phyloP scores from a whole-genome alignment of 2,329 filamentous ascomycete genomes.

The Microsporum ferrugineum region DNA sequence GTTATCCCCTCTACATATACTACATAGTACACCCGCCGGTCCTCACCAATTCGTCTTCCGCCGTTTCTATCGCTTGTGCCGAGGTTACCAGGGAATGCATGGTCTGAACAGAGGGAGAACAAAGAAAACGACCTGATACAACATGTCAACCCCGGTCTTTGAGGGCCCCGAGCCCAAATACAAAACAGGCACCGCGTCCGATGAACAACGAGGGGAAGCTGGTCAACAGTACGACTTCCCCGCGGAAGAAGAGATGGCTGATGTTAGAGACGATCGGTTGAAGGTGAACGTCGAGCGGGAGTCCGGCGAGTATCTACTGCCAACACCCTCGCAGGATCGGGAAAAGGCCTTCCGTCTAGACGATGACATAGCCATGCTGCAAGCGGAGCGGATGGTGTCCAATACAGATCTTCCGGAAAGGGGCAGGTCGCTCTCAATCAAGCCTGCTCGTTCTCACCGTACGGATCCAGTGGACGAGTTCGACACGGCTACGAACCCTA shows the following conservation, averaged over 20 bases:
- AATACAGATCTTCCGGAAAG: slow-evolving; percentile 24
- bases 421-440: slow-evolving; percentile 36
- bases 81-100: slow-evolving; percentile 21
- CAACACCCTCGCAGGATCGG: slow-evolving; percentile 45
- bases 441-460: slow-evolving; percentile 42
- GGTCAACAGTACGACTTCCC: neutral
- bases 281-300: neutral
- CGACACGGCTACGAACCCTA: slow-evolving; percentile 54
- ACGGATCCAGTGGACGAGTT: slow-evolving; percentile 54
- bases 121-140: slow-evolving; percentile 9
- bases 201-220: neutral
- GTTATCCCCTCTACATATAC: neutral
- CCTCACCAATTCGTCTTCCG: neutral
- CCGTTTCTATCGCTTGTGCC: neutral
- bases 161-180: slow-evolving; percentile 9
- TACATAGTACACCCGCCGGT: neutral
- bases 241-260: neutral
- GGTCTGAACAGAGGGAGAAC: slow-evolving; percentile 18
- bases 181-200: neutral
- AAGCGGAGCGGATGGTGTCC: slow-evolving; percentile 47
- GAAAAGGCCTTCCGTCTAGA: slow-evolving; percentile 52
- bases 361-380: slow-evolving; percentile 54
- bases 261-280: neutral
- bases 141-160: slow-evolving; percentile 20
- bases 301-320: neutral